Evolutionary conservation across 106 monocot species (phyloP).

Genomic region (Apostasia ramifera): DNA sequence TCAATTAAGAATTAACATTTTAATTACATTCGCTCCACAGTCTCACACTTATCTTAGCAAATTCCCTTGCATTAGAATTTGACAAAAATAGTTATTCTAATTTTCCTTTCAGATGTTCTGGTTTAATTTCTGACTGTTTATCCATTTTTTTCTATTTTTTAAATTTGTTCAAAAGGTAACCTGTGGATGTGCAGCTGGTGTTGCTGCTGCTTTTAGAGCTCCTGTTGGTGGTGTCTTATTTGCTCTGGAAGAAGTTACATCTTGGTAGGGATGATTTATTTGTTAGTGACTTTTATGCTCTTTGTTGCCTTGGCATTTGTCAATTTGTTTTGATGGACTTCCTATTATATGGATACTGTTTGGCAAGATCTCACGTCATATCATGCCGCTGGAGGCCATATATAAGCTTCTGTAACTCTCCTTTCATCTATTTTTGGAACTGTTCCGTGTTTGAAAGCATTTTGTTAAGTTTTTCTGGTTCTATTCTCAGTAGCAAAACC

Average conservation of each 20-base stretch:
- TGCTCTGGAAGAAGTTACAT: slow-evolving; percentile 98
- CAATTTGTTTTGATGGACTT: neutral
- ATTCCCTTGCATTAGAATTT: neutral
- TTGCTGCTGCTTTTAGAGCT: slow-evolving; percentile 98
- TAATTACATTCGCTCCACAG: too few relatives aligned
- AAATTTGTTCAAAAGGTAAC: slow-evolving; percentile 69
- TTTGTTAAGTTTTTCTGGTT: too few relatives aligned
- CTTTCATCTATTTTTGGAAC: too few relatives aligned
- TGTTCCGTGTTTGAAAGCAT: too few relatives aligned
- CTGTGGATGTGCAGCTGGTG: slow-evolving; percentile 99
- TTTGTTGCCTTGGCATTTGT: neutral
- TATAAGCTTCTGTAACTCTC: too few relatives aligned
- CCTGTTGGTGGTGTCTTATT: slow-evolving; percentile 97
- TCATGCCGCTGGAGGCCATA: too few relatives aligned
- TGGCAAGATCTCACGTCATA: too few relatives aligned
- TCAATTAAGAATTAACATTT: neutral
- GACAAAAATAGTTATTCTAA: neutral
- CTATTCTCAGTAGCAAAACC: too few relatives aligned
- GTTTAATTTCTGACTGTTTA: neutral
- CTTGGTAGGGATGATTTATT: slow-evolving; percentile 56
- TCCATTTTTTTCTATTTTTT: slow-evolving; percentile 6
- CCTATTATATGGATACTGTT: too few relatives aligned
- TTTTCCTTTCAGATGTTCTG: neutral
- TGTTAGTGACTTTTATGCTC: neutral
- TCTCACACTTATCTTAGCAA: too few relatives aligned